A percentile compares a stretch with the other conserved stretches of the same genome.
phyloP scores from a whole-genome alignment of 441 rosid genomes.

The Cnidoscolus chayamansa region DNA sequence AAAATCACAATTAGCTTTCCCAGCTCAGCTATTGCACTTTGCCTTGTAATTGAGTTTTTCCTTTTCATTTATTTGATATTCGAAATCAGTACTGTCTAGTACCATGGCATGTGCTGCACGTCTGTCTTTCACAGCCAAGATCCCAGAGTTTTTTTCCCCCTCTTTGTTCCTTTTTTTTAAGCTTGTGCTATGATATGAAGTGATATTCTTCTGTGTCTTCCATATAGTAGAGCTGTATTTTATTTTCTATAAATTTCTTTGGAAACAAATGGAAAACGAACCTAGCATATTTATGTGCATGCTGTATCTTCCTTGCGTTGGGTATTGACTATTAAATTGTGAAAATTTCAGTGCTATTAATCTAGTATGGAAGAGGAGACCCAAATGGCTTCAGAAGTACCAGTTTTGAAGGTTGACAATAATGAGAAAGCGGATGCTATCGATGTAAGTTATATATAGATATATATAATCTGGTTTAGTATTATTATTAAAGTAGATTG shows the following conservation, averaged over 20 bases:
- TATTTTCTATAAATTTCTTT: neutral
- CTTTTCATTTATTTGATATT: neutral
- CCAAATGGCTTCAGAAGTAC: constrained; percentile 49
- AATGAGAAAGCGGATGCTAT: constrained; percentile 38
- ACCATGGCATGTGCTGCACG: constrained; percentile 1
- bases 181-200: neutral
- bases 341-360: constrained; percentile 18
- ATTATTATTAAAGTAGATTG: neutral
- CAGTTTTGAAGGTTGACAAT: constrained; percentile 42
- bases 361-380: constrained; percentile 58
- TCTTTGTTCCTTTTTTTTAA: neutral
- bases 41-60: neutral
- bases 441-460: constrained; percentile 41
- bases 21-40: neutral
- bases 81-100: neutral
- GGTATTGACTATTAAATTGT: constrained; percentile 9
- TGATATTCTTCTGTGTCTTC: neutral
- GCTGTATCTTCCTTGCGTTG: neutral
- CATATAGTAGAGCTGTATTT: neutral
- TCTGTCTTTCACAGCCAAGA: neutral
- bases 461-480: neutral
- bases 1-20: neutral
- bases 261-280: neutral
- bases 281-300: neutral
- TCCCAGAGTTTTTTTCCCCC: neutral